Evolutionary conservation across 768 basidiomycete species (phyloP), one percentile per base, ranked within the genome.

Genomic region (Termitomyces heimii): DNA sequence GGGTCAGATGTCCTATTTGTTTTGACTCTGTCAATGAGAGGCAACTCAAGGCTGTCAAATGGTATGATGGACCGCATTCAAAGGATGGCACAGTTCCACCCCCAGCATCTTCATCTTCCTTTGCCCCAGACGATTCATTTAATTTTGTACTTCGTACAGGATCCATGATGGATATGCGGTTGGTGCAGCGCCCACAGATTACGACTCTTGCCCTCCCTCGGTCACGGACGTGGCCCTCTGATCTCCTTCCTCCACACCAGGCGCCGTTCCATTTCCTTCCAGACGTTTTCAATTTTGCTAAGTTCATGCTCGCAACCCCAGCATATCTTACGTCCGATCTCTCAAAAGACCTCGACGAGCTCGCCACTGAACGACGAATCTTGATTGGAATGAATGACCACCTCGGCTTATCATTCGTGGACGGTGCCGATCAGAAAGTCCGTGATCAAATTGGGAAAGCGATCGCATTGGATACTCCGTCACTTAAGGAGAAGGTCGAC

Each of bases 201-300:
- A 94, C 94, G 4, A 98, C 96, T 0, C 81, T 98, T 34, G 95
- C 97, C 2, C 78, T 99, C 7, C 97, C 97, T 39, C 86, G 93
- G 24, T 95, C 96, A 2, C 66, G 75, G 16, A 92, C 93, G 3
- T 99, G 95, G 95, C 96, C 94, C 2, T 96, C 94, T 1, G 94
- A 96, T 58, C 80, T 95, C 2, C 74, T 97, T 31, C 88, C 92
- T 14, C 90, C 94, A 20, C 92, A 95, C 62, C 88, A 94, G 66
- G 92, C 94, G 0, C 96, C 97, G 7, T 98, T 95, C 76, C 84
- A 97, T 68, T 98, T 99, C 75, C 78, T 96, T 22, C 97, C 95
- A 0, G 94, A 98, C 66, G 89, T 97, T 40, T 85, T 86, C 61
- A 74, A 75, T 39, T 97, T 89, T 69, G 81, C 94, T 20, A 94